Percentiles rank a stretch among this genome's conserved stretches.
These are phyloP conservation scores for Tricharina praecox DNA, from an alignment of 495 filamentous ascomycete genomes.

Conservation along the genomic window DNA sequence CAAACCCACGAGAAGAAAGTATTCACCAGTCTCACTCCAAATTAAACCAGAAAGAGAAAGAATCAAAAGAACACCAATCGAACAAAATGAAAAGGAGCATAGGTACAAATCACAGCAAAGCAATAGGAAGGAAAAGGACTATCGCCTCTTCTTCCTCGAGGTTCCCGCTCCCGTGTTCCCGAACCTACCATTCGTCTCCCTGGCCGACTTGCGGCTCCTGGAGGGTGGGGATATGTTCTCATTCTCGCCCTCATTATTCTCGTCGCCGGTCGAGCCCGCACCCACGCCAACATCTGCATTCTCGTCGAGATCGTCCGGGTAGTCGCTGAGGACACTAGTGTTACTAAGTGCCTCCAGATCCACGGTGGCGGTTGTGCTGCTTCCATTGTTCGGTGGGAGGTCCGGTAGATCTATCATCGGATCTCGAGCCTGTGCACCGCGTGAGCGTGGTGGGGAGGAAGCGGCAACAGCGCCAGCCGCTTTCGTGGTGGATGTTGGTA, in stretches of 20 bases:
- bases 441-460: neutral
- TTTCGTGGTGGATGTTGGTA: neutral
- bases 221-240: neutral
- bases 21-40: neutral
- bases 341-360: constrained; percentile 12
- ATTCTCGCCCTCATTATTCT: constrained; percentile 21
- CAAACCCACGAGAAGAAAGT: neutral
- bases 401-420: constrained; percentile 28
- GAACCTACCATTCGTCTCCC: constrained; percentile 23
- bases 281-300: constrained; percentile 13
- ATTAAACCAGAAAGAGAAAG: neutral
- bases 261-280: constrained; percentile 22
- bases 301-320: constrained; percentile 20
- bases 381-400: constrained; percentile 21
- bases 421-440: neutral
- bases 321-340: constrained; percentile 23
- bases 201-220: constrained; percentile 12
- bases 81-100: neutral
- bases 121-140: no score
- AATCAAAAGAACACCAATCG: neutral
- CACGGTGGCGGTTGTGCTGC: constrained; percentile 19
- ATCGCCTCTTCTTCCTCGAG: neutral
- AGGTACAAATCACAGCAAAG: neutral
- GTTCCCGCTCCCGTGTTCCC: constrained; percentile 10
- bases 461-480: neutral